Base-by-base conservation (phyloP, 495 filamentous ascomycete species). In the Daldinia childiae region DNA sequence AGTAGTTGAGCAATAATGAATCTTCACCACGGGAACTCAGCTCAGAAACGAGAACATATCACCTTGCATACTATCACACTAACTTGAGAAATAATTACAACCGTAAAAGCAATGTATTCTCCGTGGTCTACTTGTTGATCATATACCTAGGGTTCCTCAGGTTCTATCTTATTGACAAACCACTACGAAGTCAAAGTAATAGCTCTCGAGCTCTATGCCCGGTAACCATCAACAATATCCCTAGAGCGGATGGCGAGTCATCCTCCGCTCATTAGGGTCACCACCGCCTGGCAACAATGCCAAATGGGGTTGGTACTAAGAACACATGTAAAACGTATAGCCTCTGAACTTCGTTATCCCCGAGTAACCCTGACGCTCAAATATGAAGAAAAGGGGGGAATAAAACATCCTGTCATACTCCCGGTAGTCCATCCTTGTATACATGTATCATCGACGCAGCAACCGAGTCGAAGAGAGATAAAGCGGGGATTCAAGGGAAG, bases 71-170 rank as follows among this genome's bases (percentile, higher is more conserved):
- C 29, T 14, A 56, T 27, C 39, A 15, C 6, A 21, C 41, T 17
- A 43, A 15, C n/a, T 9, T 12, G 21, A 30, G 24, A 19, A 45
- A n/a, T 14, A 36, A 24, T 27, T 48, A 58, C 50, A 57, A 57
- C 21, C 60, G 57, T 30, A 19, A 66, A 64, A 65, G 57, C 43
- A 73, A 65, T 65, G 56, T 60, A 73, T 73, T 73, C 27, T 62
- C 51, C 51, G 57, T 51, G 9, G 38, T 65, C 41, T 69, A 58
- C 29, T 65, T 17, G 34, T 54, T 41, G 39, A n/a, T 29, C 32
- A 57, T 68, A 57, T 62, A 58, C 52, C 24, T 62, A 51, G 56
- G 32, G 32, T 14, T 41, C 58, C 41, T 62, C 57, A 30, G 32
- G 50, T 58, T 38, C 52, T 54, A 57, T 52, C 48, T 17, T 43